phyloP scores from a whole-genome alignment of 2,329 filamentous ascomycete species.

The Aureobasidium sp. region DNA sequence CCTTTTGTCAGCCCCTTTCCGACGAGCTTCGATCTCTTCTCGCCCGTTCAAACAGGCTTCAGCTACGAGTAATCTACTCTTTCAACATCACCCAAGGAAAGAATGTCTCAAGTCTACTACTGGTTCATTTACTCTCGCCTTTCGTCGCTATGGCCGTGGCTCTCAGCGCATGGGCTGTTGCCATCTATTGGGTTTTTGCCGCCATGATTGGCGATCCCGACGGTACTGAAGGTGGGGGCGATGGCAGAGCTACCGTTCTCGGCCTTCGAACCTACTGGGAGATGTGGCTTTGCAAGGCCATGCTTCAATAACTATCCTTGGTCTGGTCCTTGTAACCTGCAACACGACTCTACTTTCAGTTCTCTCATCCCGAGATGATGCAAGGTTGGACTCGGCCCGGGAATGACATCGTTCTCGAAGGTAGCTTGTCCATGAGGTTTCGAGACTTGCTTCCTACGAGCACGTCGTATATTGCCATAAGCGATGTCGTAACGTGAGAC shows the following conservation, averaged over 20 bases:
- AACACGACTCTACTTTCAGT: no score
- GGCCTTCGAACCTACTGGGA: slow-evolving; percentile 54
- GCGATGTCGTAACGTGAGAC: no score
- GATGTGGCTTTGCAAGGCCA: slow-evolving; percentile 37
- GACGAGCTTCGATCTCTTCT: slow-evolving; percentile 45
- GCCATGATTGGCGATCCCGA: slow-evolving; percentile 55
- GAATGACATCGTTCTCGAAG: no score
- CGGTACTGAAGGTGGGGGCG: slow-evolving; percentile 48
- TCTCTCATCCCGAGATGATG: no score
- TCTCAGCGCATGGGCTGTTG: slow-evolving; percentile 50
- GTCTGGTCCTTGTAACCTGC: neutral
- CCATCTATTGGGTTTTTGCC: slow-evolving; percentile 54
- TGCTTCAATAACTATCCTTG: neutral
- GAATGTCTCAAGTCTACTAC: slow-evolving; percentile 37
- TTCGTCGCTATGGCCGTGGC: slow-evolving; percentile 49
- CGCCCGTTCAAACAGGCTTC: slow-evolving; percentile 44
- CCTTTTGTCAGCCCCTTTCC: slow-evolving; percentile 36
- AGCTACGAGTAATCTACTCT: slow-evolving; percentile 42
- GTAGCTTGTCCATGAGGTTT: no score
- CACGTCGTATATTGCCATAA: no score
- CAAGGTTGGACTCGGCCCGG: no score
- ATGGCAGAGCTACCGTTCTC: slow-evolving; percentile 52
- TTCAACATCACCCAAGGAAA: slow-evolving; percentile 30
- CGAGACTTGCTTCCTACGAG: no score
- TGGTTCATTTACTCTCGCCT: slow-evolving; percentile 48